Conservation (phyloP, 2,329 filamentous ascomycete species). For the Claviceps maximensis region DNA sequence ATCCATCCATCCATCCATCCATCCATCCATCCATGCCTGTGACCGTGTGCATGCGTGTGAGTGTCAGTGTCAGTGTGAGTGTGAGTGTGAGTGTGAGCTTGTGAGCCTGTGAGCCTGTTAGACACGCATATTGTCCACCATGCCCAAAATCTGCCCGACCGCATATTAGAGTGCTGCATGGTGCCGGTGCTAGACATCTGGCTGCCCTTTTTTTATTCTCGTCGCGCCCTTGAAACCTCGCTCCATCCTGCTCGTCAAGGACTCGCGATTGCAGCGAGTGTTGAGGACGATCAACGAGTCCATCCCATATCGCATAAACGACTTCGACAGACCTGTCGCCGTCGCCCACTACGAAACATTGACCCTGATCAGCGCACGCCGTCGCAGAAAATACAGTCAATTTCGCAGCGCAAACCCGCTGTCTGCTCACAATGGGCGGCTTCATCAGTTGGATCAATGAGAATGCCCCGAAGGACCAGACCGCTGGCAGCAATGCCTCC, state of each 20-base stretch:
- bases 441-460: slow-evolving; percentile 26
- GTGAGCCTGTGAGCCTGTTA: no score
- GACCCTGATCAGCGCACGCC: neutral
- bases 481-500: slow-evolving; percentile 10
- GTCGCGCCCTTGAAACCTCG: neutral
- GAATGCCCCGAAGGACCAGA: slow-evolving; percentile 15
- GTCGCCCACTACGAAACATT: neutral
- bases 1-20: no score
- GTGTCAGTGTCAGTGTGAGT: no score
- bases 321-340: neutral
- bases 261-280: neutral
- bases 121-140: neutral
- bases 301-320: neutral
- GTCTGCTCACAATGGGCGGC: slow-evolving; percentile 20
- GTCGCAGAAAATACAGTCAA: neutral
- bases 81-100: no score
- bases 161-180: neutral
- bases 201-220: neutral
- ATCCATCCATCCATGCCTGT: no score
- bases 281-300: neutral
- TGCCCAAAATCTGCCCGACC: neutral
- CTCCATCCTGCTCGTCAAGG: neutral
- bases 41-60: no score
- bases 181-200: neutral
- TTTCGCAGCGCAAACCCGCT: slow-evolving; percentile 4